Evolutionary conservation across 345 rosid genomes (phyloP).

Genomic region (Populus deltoides): DNA sequence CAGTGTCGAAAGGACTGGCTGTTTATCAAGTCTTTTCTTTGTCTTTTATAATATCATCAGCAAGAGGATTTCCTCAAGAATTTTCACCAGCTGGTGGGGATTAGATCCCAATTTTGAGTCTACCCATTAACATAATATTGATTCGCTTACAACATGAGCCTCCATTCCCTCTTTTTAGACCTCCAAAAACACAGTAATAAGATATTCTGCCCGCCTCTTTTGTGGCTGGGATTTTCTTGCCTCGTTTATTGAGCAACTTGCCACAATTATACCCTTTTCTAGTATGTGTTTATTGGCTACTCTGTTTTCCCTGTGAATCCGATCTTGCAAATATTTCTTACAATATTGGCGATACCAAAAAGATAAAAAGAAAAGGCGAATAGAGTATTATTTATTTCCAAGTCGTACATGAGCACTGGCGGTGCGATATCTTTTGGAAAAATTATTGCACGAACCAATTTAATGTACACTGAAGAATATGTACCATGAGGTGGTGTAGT

Average conservation of each 20-base stretch:
- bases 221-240: constrained; percentile 24
- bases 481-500: too few species aligned
- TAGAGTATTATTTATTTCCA: background rate
- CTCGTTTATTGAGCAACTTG: constrained; percentile 36
- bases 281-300: constrained; percentile 20
- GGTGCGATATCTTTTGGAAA: too few species aligned
- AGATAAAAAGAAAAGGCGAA: background rate
- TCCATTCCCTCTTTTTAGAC: constrained; percentile 7
- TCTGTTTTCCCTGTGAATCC: constrained; percentile 8
- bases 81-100: constrained; percentile 39
- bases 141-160: constrained; percentile 26
- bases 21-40: constrained; percentile 29
- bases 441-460: too few species aligned
- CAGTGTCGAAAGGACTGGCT: constrained; percentile 23
- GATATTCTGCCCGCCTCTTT: constrained; percentile 22
- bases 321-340: constrained; percentile 14
- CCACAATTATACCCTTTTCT: constrained; percentile 9
- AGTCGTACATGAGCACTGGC: too few species aligned
- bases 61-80: constrained; percentile 24
- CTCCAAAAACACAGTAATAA: constrained; percentile 16
- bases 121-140: constrained; percentile 15
- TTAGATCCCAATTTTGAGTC: constrained; percentile 36
- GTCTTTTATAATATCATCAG: constrained; percentile 29
- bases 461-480: too few species aligned
- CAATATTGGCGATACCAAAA: background rate